Base-by-base conservation (phyloP, 1,284 basidiomycete species). In the Malassezia restricta region DNA sequence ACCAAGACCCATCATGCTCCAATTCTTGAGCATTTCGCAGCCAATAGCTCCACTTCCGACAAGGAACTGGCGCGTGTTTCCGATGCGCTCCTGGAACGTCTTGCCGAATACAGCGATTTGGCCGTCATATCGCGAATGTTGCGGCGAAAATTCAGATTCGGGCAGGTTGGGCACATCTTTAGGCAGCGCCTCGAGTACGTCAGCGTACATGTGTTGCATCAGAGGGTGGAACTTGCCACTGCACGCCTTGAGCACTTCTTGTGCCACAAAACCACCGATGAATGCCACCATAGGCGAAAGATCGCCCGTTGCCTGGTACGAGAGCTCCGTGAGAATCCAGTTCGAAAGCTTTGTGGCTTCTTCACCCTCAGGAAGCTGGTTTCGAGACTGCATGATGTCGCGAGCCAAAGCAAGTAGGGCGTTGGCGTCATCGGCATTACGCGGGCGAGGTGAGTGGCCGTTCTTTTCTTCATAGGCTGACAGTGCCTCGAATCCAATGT, bases 11-110 rank as follows among this genome's bases (percentile, higher is more conserved):
- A 99, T 95, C 89, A 99, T 90, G 66, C 87, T 86, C 94, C 94
- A 99, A 76, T 99, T 99, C 80, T 99, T 99, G 69, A 99, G 77
- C 94, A 98, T 98, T 77, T 99, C 94, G 72, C 95, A 99, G 24
- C 94, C 94, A 73, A 99, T 99, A 41, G 94, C 94, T 55, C 94
- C 94, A 20, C 92, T 85, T 7, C 94, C 94, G 47, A 99, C 94
- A 29, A 99, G 80, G 81, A 99, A 99, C 73, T 98, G 87, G 40
- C 86, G 81, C 73, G 88, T 83, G 71, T 88, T 86, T 48, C 82
- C 80, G 55, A 99, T 85, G 78, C 89, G 95, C 37, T 86, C 79
- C 68, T 99, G 94, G 83, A 98, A 98, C 1, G 76, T 74, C 72
- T 82, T 85, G 15, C 94, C 94, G 65, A 99, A 92, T 12, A 99